Evolutionary conservation across 805 yeast species (phyloP).

Genomic region (Hanseniaspora taiwanica): DNA sequence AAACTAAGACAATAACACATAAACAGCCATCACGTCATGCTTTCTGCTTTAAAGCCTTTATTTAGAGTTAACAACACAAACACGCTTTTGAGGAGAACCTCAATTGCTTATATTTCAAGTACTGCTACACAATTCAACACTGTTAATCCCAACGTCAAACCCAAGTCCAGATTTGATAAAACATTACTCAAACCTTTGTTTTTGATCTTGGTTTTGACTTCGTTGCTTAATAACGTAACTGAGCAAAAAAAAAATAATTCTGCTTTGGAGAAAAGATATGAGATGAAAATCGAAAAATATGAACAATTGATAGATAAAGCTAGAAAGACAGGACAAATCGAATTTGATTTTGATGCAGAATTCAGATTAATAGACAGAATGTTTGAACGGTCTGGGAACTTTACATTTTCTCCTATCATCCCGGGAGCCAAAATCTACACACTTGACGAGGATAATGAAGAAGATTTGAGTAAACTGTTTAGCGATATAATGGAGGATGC

Average conservation of each 20-base stretch:
- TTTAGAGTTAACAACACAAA: no score
- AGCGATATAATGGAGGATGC: constrained; percentile 16
- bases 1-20: no score
- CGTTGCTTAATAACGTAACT: constrained; percentile 34
- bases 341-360: constrained; percentile 30
- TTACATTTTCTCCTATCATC: constrained; percentile 2
- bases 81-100: no score
- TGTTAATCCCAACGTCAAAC: no score
- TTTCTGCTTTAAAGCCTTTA: no score
- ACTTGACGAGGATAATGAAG: constrained; percentile 9
- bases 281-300: constrained; percentile 26
- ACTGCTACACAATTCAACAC: no score
- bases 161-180: constrained; percentile 17
- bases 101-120: no score
- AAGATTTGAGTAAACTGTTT: constrained; percentile 20
- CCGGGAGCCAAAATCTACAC: constrained; percentile 9
- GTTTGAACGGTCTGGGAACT: constrained; percentile 14
- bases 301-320: constrained; percentile 28
- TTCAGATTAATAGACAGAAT: constrained; percentile 25
- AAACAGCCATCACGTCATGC: no score
- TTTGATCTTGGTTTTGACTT: constrained; percentile 32
- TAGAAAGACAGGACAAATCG: constrained; percentile 23
- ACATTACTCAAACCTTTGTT: constrained; percentile 27
- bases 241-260: constrained; percentile 28
- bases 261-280: constrained; percentile 27